Evolutionary conservation across 2,329 filamentous ascomycete genomes (phyloP).

Genomic region (Ascosphaera acerosa): DNA sequence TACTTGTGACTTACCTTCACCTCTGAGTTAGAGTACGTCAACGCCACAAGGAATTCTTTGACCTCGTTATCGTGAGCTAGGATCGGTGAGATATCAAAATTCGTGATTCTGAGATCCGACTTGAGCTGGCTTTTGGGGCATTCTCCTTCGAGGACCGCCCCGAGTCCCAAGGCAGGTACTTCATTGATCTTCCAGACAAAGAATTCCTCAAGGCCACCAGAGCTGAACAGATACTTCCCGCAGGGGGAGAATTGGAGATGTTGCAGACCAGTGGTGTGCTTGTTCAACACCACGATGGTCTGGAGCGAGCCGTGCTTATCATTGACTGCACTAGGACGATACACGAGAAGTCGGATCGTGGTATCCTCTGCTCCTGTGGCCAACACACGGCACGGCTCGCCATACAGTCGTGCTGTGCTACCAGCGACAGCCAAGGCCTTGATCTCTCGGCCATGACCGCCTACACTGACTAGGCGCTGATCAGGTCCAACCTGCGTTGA

Average conservation of each 20-base stretch:
- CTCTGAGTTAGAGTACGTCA: conserved; percentile 66
- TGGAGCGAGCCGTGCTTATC: conserved; percentile 11
- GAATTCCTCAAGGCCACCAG: conserved; percentile 70
- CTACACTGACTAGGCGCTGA: conserved; percentile 31
- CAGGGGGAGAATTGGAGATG: conserved; percentile 45
- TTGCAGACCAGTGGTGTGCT: conserved; percentile 66
- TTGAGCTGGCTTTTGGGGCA: conserved; percentile 24
- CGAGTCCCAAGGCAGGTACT: conserved; percentile 28
- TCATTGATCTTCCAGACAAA: conserved; percentile 49
- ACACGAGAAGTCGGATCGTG: conserved; percentile 40
- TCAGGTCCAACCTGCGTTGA: conserved; percentile 16
- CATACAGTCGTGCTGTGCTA: background rate
- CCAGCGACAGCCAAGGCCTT: conserved; percentile 30
- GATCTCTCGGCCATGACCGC: conserved; percentile 73
- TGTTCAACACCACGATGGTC: conserved; percentile 41
- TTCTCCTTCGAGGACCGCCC: conserved; percentile 26
- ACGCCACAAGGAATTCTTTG: conserved; percentile 31
- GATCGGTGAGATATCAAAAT: conserved; percentile 36
- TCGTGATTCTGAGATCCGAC: conserved; percentile 53
- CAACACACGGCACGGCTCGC: conserved; percentile 18
- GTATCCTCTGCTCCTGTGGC: conserved; percentile 50
- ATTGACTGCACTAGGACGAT: conserved; percentile 5
- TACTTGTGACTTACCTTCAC: conserved; percentile 26
- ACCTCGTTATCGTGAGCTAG: conserved; percentile 7
- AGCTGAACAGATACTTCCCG: conserved; percentile 52